These are phyloP conservation scores for Leccinum imitatum DNA, from an alignment of 768 basidiomycete species.

Conservation along the genomic window DNA sequence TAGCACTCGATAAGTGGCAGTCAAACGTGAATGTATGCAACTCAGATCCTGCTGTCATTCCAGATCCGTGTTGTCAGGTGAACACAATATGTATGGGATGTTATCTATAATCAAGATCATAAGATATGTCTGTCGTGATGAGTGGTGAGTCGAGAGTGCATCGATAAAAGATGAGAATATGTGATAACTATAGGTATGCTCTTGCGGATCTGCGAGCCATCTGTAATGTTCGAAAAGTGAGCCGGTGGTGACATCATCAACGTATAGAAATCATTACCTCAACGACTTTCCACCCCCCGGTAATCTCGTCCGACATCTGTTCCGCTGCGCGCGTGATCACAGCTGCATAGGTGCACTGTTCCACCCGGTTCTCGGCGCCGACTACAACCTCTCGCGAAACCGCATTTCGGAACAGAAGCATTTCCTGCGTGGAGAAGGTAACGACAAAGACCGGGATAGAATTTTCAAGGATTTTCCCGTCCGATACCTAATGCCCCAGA, in stretches of 20 bases:
- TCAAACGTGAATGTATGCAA: neutral
- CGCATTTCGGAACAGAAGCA: slow-evolving; percentile 86
- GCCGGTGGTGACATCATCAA: neutral
- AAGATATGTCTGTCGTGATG: slow-evolving; percentile 31
- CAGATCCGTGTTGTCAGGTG: too few relatives aligned
- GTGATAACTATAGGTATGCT: slow-evolving; percentile 41
- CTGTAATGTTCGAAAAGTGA: slow-evolving; percentile 26
- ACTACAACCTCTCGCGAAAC: slow-evolving; percentile 85
- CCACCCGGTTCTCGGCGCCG: slow-evolving; percentile 87
- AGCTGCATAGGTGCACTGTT: slow-evolving; percentile 91
- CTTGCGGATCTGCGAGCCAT: slow-evolving; percentile 53
- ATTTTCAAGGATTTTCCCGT: slow-evolving; percentile 89
- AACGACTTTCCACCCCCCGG: slow-evolving; percentile 97
- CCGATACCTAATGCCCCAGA: slow-evolving; percentile 55
- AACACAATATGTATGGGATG: slow-evolving; percentile 10
- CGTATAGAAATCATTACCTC: slow-evolving; percentile 60
- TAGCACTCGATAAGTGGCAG: neutral
- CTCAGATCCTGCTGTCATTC: neutral
- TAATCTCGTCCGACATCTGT: slow-evolving; percentile 88
- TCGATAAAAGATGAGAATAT: slow-evolving; percentile 18
- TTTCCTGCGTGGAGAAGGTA: slow-evolving; percentile 91
- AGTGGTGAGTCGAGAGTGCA: slow-evolving; percentile 31
- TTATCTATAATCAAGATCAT: slow-evolving; percentile 26
- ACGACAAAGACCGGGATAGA: slow-evolving; percentile 88
- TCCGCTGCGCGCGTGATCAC: slow-evolving; percentile 86